A percentile compares a stretch with the other conserved stretches of the same genome.
phyloP scores from a whole-genome alignment of 768 basidiomycete species.

The Mycena alexandri region DNA sequence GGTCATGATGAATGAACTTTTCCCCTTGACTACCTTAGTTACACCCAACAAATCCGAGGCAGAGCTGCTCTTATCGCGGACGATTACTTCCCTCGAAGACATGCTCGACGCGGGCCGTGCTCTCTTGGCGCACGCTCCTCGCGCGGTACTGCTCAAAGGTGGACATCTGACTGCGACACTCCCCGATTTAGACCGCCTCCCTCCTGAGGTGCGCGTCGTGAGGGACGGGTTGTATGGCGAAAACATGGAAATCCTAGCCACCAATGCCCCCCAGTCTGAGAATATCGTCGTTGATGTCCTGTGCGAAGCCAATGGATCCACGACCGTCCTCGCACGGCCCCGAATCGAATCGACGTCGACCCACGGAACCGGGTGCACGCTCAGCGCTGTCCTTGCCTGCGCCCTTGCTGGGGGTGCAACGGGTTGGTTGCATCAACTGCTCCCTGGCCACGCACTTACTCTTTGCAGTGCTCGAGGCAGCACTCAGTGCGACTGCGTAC shows the following conservation, averaged over 20 bases:
- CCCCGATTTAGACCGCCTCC: slow-evolving; percentile 57
- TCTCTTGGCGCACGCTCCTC: slow-evolving; percentile 62
- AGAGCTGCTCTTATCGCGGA: slow-evolving; percentile 69
- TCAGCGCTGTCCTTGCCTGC: slow-evolving; percentile 86
- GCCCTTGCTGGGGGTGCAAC: slow-evolving; percentile 68
- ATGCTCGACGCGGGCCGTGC: slow-evolving; percentile 70
- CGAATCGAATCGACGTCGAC: slow-evolving; percentile 78
- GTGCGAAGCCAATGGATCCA: slow-evolving; percentile 50
- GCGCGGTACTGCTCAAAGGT: slow-evolving; percentile 85
- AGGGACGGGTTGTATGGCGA: slow-evolving; percentile 62
- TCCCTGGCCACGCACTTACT: neutral
- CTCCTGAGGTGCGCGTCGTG: slow-evolving; percentile 50
- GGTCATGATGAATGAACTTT: slow-evolving; percentile 69
- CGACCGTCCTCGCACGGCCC: slow-evolving; percentile 70
- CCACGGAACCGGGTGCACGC: slow-evolving; percentile 94
- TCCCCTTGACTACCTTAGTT: slow-evolving; percentile 78
- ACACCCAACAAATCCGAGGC: slow-evolving; percentile 92
- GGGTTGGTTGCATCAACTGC: slow-evolving; percentile 41
- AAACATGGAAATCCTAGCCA: slow-evolving; percentile 72
- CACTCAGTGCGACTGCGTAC: slow-evolving; percentile 72
- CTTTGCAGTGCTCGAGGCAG: slow-evolving; percentile 67
- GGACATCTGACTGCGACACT: slow-evolving; percentile 73
- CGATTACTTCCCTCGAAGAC: slow-evolving; percentile 63
- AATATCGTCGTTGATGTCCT: slow-evolving; percentile 76
- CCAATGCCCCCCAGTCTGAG: slow-evolving; percentile 31